Conservation (phyloP, 768 basidiomycete species). For the Auricularia cornea region DNA sequence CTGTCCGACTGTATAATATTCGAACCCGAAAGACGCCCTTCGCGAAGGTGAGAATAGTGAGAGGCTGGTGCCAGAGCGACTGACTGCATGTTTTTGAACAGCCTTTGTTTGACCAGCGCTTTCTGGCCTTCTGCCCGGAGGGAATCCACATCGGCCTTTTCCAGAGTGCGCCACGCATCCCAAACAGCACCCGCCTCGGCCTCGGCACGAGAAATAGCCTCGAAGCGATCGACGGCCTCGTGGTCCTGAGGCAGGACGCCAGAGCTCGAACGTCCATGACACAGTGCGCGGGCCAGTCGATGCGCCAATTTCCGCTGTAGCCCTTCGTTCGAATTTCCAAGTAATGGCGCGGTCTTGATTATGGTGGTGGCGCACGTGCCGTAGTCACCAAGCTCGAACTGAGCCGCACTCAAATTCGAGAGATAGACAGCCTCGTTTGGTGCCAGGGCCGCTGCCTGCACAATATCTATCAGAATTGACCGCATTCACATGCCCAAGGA, state of each 20-base stretch:
- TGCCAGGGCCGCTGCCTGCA: constrained; percentile 18
- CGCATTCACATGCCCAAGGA: background rate
- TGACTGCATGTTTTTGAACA: background rate
- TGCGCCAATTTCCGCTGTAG: background rate
- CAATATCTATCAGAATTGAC: no score
- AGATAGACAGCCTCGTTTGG: constrained; percentile 16
- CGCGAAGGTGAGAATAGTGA: background rate
- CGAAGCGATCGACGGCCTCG: background rate
- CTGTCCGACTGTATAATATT: constrained; percentile 11
- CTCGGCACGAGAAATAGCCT: constrained; percentile 14
- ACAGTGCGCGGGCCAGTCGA: background rate
- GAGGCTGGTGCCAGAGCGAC: no score
- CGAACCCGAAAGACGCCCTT: background rate
- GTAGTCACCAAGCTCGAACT: constrained; percentile 23
- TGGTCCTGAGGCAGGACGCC: background rate
- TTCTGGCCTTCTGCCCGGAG: background rate
- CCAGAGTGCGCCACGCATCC: background rate
- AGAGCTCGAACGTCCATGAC: background rate
- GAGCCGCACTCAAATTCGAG: constrained; percentile 23
- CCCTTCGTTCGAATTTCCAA: background rate
- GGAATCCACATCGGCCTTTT: background rate
- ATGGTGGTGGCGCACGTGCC: constrained; percentile 1
- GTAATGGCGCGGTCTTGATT: background rate
- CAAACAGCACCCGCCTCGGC: constrained; percentile 1
- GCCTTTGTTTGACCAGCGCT: background rate